Base-by-base conservation (phyloP, 345 rosid species). In the Rhizophora apiculata region DNA sequence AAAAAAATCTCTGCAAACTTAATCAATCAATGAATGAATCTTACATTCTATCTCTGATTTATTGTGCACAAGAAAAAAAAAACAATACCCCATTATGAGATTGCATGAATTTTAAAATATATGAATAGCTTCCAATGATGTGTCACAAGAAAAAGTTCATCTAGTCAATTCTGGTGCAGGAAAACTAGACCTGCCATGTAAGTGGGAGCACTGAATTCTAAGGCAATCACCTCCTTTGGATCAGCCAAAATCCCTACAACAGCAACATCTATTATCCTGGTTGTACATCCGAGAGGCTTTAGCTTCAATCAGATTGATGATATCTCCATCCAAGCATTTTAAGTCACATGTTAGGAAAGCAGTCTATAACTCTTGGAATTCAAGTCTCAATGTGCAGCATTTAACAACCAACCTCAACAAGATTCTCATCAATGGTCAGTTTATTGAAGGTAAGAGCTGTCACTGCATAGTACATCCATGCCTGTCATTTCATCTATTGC, bases 401-500 rank as follows among this genome's bases (percentile, higher is more conserved):
- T 36, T 30, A 6, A 11, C 15, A 46, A 71, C 74, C 30, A 63
- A 87, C 92, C 89, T 87, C 92, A 62, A 87, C 52, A 36, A 84
- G 81, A 74, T 71, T 85, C 78, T 85, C 84, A 74, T 85, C 89
- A 66, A 87, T 83, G 31, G 85, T 70, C 8, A 85, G 85, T 70
- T 83, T 87, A 78, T 87, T 87, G 69, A 87, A 78, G n/a, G 92
- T 85, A 62, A 85, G 77, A 36, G 89, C 85, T 93, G 79, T 93
- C 98, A 76, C 98, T 90, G 74, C 98, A 93, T 22, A 93, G 76
- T 74, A 92, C 96, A 86, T 92, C 98, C 98, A 92, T 92, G 26
- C 98, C 98, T 3, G 96, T 95, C 98, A 93, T 93, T 83, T 93
- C 98, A 80, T 90, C 98, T 54, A 93, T 93, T 19, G 98, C 96